These are phyloP conservation scores for Papiliotrema laurentii DNA, from an alignment of 1,284 basidiomycete genomes.

Conservation along the genomic window DNA sequence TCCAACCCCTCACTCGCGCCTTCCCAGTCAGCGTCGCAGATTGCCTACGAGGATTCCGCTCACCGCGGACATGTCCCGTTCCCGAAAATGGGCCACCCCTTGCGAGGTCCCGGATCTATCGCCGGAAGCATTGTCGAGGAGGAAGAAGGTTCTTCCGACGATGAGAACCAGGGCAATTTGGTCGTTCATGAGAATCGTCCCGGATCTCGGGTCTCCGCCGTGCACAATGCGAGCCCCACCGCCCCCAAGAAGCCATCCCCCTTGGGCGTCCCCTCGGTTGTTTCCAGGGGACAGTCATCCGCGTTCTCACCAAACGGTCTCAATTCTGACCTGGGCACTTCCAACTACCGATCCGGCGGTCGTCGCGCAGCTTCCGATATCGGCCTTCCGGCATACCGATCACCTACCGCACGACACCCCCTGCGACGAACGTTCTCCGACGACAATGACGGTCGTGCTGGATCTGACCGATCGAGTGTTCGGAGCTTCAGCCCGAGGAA, in stretches of 20 bases:
- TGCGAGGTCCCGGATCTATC: slow-evolving; percentile 30
- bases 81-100: slow-evolving; percentile 10
- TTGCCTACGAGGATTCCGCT: slow-evolving; percentile 35
- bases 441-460: slow-evolving; percentile 12
- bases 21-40: slow-evolving; percentile 47
- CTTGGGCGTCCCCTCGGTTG: slow-evolving; percentile 34
- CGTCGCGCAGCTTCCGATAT: slow-evolving; percentile 39
- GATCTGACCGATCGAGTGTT: slow-evolving; percentile 32
- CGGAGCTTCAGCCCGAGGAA: slow-evolving; percentile 23
- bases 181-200: slow-evolving; percentile 45
- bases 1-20: slow-evolving; percentile 49
- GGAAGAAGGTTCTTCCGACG: slow-evolving; percentile 43
- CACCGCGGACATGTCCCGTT: slow-evolving; percentile 14
- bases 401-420: slow-evolving; percentile 21
- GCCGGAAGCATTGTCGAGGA: slow-evolving; percentile 45
- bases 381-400: slow-evolving; percentile 30
- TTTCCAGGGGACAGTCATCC: slow-evolving; percentile 9
- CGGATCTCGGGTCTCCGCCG: slow-evolving; percentile 8
- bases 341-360: slow-evolving; percentile 14
- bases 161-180: slow-evolving; percentile 29
- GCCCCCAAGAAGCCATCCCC: slow-evolving; percentile 20
- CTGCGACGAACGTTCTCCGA: slow-evolving; percentile 39
- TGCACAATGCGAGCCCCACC: neutral
- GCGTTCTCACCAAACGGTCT: neutral
- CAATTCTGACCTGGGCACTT: slow-evolving; percentile 16